Evolutionary conservation across 2,329 filamentous ascomycete species (phyloP).

Genomic region (Scortechinia acanthostroma): DNA sequence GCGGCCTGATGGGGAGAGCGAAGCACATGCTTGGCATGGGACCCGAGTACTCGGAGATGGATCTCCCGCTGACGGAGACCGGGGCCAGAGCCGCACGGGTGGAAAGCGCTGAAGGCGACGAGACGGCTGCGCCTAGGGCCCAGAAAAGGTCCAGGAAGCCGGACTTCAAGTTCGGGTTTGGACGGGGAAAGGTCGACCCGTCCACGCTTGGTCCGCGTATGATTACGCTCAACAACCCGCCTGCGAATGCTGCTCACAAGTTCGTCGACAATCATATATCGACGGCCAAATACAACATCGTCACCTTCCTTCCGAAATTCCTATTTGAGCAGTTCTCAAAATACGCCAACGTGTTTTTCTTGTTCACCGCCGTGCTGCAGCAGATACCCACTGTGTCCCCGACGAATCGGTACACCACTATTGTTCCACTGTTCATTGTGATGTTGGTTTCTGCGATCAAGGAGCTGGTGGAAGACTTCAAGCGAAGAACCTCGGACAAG

Average conservation of each 20-base stretch:
- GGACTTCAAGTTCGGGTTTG: constrained; percentile 90
- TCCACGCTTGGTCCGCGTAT: constrained; percentile 84
- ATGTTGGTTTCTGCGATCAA: constrained; percentile 91
- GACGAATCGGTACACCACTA: constrained; percentile 92
- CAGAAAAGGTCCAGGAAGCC: constrained; percentile 28
- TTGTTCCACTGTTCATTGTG: constrained; percentile 85
- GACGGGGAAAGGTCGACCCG: constrained; percentile 76
- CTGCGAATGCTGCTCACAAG: constrained; percentile 81
- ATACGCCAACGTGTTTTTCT: constrained; percentile 98
- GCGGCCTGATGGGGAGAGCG: constrained; percentile 76
- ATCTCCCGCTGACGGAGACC: constrained; percentile 82
- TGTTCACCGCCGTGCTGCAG: constrained; percentile 89
- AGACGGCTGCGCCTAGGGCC: background rate
- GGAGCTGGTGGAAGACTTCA: constrained; percentile 87
- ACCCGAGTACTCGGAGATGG: constrained; percentile 92
- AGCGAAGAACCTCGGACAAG: constrained; percentile 79
- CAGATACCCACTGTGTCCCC: constrained; percentile 93
- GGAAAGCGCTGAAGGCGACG: constrained; percentile 27
- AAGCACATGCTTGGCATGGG: constrained; percentile 89
- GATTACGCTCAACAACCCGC: constrained; percentile 92
- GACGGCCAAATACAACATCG: constrained; percentile 91
- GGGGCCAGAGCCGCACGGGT: constrained; percentile 29
- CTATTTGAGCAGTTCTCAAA: constrained; percentile 97
- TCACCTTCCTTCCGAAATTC: constrained; percentile 93
- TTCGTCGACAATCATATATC: constrained; percentile 96